phyloP scores from a whole-genome alignment of 176 grass and related monocot genomes.

The Pontederia paniculata region DNA sequence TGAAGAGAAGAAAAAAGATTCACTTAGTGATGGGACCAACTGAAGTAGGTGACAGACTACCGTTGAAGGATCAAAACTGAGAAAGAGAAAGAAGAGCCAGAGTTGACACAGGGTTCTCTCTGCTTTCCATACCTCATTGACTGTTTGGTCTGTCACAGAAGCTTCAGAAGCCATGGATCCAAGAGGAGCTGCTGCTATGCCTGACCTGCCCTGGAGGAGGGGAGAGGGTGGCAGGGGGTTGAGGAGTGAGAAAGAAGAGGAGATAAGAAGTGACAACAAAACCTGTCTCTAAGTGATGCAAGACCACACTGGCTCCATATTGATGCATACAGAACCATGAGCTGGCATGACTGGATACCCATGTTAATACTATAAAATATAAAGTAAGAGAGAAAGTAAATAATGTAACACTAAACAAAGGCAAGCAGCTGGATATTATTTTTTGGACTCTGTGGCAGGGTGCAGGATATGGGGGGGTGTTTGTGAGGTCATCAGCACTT shows the following conservation, averaged over 20 bases:
- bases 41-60: background rate
- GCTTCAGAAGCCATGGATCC: slow-evolving; percentile 1
- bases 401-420: background rate
- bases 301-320: slow-evolving; percentile 4
- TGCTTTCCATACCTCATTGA: background rate
- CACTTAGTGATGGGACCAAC: background rate
- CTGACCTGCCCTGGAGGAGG: no score
- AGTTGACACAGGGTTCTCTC: background rate
- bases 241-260: background rate
- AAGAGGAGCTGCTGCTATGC: no score
- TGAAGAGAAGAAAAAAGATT: no score
- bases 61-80: background rate
- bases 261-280: background rate
- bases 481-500: background rate
- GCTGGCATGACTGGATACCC: slow-evolving; percentile 9
- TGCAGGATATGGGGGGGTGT: background rate
- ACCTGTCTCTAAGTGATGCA: background rate
- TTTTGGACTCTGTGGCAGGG: background rate
- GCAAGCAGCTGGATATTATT: slow-evolving; percentile 1
- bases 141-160: background rate
- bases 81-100: background rate
- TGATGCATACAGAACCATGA: slow-evolving; percentile 5
- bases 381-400: background rate
- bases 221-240: no score
- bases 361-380: background rate